These are phyloP conservation scores for Diplodia intermedia DNA, from an alignment of 2,329 filamentous ascomycete species.

Conservation along the genomic window DNA sequence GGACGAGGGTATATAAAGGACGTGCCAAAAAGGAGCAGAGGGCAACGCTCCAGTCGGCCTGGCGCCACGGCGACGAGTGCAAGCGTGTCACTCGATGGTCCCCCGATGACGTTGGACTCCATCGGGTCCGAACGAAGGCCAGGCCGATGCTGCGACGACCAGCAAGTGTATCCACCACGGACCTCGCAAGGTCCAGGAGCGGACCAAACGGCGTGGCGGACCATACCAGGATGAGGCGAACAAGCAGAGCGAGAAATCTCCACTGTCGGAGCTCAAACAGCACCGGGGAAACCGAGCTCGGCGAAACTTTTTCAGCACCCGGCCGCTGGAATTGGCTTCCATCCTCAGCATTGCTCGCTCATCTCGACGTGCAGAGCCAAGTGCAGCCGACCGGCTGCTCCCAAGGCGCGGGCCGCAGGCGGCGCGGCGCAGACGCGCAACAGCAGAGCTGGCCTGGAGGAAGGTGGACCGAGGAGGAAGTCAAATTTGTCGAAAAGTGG, in stretches of 20 bases:
- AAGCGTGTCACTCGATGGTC: constrained; percentile 27
- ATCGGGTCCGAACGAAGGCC: constrained; percentile 28
- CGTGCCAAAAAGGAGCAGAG: constrained; percentile 2
- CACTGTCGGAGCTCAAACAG: constrained; percentile 5
- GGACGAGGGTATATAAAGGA: constrained; percentile 28
- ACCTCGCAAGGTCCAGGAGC: constrained; percentile 17
- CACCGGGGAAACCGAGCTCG: constrained; percentile 19
- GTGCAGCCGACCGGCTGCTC: not conserved
- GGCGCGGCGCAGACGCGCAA: not conserved
- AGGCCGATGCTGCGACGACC: constrained; percentile 21
- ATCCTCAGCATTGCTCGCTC: not conserved
- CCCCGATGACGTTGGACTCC: constrained; percentile 32
- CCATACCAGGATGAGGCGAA: constrained; percentile 20
- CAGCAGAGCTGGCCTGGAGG: not conserved
- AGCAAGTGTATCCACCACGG: constrained; percentile 26
- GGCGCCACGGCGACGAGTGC: constrained; percentile 2
- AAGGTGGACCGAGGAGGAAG: constrained; percentile 29
- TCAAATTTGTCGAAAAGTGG: constrained; percentile 30
- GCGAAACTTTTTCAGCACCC: not conserved
- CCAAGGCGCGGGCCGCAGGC: not conserved
- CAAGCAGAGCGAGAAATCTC: constrained; percentile 12
- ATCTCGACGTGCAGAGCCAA: not conserved
- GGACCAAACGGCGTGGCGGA: constrained; percentile 23
- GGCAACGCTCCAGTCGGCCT: not conserved
- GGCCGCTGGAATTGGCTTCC: not conserved